phyloP scores from a whole-genome alignment of 108 stramenopile species.

The Cafeteria roenbergensis region DNA sequence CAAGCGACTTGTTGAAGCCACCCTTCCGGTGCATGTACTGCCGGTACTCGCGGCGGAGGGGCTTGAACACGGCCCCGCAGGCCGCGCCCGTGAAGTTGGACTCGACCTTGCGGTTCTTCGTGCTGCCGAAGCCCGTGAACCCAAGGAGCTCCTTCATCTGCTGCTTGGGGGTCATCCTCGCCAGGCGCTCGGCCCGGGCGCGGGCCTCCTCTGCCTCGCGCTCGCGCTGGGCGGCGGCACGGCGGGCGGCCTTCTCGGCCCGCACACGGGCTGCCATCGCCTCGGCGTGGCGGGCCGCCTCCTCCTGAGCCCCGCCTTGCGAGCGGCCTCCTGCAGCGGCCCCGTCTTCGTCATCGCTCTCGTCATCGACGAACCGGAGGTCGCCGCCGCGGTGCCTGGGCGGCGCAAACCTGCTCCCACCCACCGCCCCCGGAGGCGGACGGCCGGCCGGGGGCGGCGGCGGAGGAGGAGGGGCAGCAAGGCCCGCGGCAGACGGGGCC shows the following conservation, averaged over 20 bases:
- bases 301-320: neutral
- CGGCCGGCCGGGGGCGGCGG: no score
- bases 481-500: no score
- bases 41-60: slow-evolving; percentile 78
- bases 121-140: slow-evolving; percentile 74
- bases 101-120: slow-evolving; percentile 70
- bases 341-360: neutral
- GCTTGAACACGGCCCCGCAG: slow-evolving; percentile 68
- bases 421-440: no score
- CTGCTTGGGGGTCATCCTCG: slow-evolving; percentile 45
- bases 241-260: neutral
- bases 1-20: slow-evolving; percentile 81
- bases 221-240: slow-evolving; percentile 3
- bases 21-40: slow-evolving; percentile 95
- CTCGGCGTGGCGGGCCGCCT: neutral
- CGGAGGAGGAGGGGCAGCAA: no score
- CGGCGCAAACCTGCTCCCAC: no score
- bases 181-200: slow-evolving; percentile 2
- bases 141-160: slow-evolving; percentile 74
- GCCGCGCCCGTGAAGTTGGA: slow-evolving; percentile 78
- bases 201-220: neutral
- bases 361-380: neutral
- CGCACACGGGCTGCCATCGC: neutral
- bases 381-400: no score
- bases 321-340: neutral